A percentile compares a stretch with the other conserved stretches of the same genome.
These are phyloP conservation scores for Hyphopichia burtonii DNA, from an alignment of 1,139 yeast genomes.

Conservation along the genomic window DNA sequence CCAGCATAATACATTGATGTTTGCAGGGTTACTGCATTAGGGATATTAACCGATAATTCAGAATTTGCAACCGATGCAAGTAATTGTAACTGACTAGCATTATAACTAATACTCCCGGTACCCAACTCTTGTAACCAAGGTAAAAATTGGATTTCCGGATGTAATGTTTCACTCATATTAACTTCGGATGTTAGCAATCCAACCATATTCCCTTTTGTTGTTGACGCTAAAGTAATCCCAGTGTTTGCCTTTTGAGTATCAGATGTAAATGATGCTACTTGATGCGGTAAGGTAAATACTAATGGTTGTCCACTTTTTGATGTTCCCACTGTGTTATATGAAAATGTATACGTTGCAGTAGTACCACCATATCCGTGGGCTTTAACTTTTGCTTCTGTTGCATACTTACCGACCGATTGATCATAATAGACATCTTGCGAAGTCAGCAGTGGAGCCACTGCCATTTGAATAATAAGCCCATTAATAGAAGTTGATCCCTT, in stretches of 20 bases:
- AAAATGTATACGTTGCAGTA: conserved; percentile 51
- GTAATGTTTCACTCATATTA: conserved; percentile 49
- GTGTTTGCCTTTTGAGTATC: conserved; percentile 39
- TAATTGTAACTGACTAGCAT: conserved; percentile 48
- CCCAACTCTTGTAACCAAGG: conserved; percentile 51
- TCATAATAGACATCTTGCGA: conserved; percentile 29
- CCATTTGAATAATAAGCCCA: conserved; percentile 62
- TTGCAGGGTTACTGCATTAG: conserved; percentile 44
- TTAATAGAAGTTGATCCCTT: conserved; percentile 46
- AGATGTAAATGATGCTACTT: conserved; percentile 49
- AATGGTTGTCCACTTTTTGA: conserved; percentile 53
- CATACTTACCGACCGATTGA: conserved; percentile 38
- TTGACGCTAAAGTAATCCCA: conserved; percentile 51
- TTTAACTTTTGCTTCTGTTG: conserved; percentile 30
- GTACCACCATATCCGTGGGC: conserved; percentile 28
- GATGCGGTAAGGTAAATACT: conserved; percentile 74
- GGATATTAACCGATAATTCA: conserved; percentile 60
- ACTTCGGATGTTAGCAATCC: conserved; percentile 56
- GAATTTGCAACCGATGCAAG: conserved; percentile 55
- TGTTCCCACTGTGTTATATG: conserved; percentile 52
- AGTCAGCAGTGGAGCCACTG: conserved; percentile 45
- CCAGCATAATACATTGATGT: conserved; percentile 60
- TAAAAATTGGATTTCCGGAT: conserved; percentile 52
- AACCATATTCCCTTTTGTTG: conserved; percentile 67
- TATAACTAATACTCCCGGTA: conserved; percentile 36